Evolutionary conservation across 176 grass and related monocot species (phyloP).

Genomic region (Neostapfia colusana): DNA sequence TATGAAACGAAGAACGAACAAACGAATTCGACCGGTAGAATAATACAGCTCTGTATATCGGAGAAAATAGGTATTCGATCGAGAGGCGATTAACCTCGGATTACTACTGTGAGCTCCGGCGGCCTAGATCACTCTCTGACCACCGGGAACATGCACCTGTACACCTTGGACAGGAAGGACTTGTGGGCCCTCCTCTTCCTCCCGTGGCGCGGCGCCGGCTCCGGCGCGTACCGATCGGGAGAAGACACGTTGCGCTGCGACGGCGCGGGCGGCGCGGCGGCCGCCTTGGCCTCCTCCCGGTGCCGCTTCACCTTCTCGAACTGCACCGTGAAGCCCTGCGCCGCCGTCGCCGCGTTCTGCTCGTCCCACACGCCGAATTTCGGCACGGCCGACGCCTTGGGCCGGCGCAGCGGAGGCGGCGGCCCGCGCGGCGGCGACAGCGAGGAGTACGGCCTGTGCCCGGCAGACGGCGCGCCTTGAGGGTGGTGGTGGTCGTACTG

Average conservation of each 20-base stretch:
- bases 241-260: slow-evolving; percentile 3
- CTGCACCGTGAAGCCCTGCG: slow-evolving; percentile 75
- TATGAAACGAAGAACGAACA: slow-evolving; percentile 7
- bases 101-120: background rate
- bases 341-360: slow-evolving; percentile 42
- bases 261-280: slow-evolving; percentile 31
- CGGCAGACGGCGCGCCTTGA: background rate
- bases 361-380: slow-evolving; percentile 79
- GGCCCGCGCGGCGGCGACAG: slow-evolving; percentile 30
- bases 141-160: slow-evolving; percentile 50
- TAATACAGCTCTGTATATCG: background rate
- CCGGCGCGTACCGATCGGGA: background rate
- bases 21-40: slow-evolving; percentile 25
- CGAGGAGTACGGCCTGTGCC: background rate
- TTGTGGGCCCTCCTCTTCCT: slow-evolving; percentile 28
- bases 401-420: background rate
- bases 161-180: slow-evolving; percentile 56
- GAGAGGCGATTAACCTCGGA: background rate
- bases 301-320: slow-evolving; percentile 79
- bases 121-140: slow-evolving; percentile 44
- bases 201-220: background rate
- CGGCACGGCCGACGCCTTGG: slow-evolving; percentile 53
- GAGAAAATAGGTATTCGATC: background rate
- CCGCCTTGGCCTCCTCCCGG: slow-evolving; percentile 49
- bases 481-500: background rate